Percentiles rank a stretch among this genome's conserved stretches.
Evolutionary conservation across 2,329 filamentous ascomycete species (phyloP).

Genomic region (Lasiodiplodia hormozganensis): DNA sequence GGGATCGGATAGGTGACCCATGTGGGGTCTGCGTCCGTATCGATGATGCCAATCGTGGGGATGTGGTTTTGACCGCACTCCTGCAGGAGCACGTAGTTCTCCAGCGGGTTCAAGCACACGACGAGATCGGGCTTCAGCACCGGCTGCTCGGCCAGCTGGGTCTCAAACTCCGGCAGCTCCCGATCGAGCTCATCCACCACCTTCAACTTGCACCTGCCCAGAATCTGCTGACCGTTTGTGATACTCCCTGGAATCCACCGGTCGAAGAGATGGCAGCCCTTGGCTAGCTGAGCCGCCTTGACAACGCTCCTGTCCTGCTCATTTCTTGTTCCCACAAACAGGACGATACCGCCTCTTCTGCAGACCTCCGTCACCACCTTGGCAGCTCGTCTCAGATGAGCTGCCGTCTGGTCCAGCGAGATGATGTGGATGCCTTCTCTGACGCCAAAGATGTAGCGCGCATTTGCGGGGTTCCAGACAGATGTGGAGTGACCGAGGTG

Average conservation of each 20-base stretch:
- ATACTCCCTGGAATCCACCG: slow-evolving; percentile 92
- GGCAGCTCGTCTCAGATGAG: slow-evolving; percentile 90
- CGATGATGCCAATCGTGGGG: slow-evolving; percentile 92
- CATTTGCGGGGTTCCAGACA: slow-evolving; percentile 93
- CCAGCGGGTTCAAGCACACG: slow-evolving; percentile 87
- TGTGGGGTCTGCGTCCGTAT: slow-evolving; percentile 90
- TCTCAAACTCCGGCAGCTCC: slow-evolving; percentile 68
- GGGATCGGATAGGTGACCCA: slow-evolving; percentile 97
- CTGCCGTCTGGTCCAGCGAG: slow-evolving; percentile 84
- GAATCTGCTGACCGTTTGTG: slow-evolving; percentile 90
- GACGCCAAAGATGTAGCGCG: slow-evolving; percentile 91
- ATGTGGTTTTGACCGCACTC: slow-evolving; percentile 89
- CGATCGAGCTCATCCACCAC: slow-evolving; percentile 80
- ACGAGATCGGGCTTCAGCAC: slow-evolving; percentile 87
- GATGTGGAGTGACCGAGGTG: slow-evolving; percentile 79
- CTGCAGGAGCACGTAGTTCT: slow-evolving; percentile 89
- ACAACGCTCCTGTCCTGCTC: slow-evolving; percentile 85
- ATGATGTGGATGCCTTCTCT: slow-evolving; percentile 92
- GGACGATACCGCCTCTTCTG: slow-evolving; percentile 79
- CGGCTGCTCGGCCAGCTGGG: slow-evolving; percentile 67
- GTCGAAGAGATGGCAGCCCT: slow-evolving; percentile 87
- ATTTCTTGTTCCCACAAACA: slow-evolving; percentile 87
- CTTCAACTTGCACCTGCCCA: slow-evolving; percentile 72
- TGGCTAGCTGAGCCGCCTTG: slow-evolving; percentile 76
- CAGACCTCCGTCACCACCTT: slow-evolving; percentile 89